Evolutionary conservation across 2,329 filamentous ascomycete genomes (phyloP).

Genomic region (Microcyclospora tardicrescens): DNA sequence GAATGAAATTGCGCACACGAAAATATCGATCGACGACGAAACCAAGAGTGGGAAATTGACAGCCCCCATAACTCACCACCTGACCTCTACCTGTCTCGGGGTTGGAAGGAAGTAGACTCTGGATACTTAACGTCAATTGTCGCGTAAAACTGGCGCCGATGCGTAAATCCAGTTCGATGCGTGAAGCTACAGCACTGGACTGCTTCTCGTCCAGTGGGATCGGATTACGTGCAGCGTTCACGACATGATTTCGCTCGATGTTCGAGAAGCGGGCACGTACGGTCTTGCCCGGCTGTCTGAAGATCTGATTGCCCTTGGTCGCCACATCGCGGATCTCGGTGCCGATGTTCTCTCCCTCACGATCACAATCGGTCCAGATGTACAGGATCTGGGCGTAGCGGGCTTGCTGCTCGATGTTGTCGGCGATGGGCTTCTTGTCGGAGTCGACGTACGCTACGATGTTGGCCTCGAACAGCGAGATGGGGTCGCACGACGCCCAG

Average conservation of each 20-base stretch:
- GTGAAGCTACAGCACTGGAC: slow-evolving; percentile 72
- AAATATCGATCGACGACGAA: slow-evolving; percentile 97
- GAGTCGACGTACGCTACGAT: slow-evolving; percentile 55
- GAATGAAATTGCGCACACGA: slow-evolving; percentile 82
- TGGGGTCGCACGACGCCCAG: slow-evolving; percentile 72
- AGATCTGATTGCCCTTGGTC: slow-evolving; percentile 53
- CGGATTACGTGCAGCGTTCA: slow-evolving; percentile 67
- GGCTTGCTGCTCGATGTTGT: slow-evolving; percentile 74
- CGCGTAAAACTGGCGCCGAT: slow-evolving; percentile 90
- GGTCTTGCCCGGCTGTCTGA: slow-evolving; percentile 46
- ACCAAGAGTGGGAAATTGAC: slow-evolving; percentile 90
- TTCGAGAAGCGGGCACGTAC: slow-evolving; percentile 91
- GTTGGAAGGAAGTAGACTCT: slow-evolving; percentile 42
- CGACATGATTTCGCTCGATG: slow-evolving; percentile 84
- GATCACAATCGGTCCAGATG: slow-evolving; percentile 98
- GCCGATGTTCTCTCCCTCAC: slow-evolving; percentile 94
- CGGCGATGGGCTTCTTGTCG: slow-evolving; percentile 66
- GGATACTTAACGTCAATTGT: slow-evolving; percentile 69
- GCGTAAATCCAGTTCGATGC: slow-evolving; percentile 84
- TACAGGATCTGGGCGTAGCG: slow-evolving; percentile 60
- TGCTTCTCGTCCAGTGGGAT: slow-evolving; percentile 71
- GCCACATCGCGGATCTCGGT: slow-evolving; percentile 79
- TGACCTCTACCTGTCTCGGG: slow-evolving; percentile 16
- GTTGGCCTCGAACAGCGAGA: slow-evolving; percentile 66
- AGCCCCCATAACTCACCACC: slow-evolving; percentile 43